phyloP scores from a whole-genome alignment of 2,329 filamentous ascomycete genomes.

The Emydomyces testavorans region DNA sequence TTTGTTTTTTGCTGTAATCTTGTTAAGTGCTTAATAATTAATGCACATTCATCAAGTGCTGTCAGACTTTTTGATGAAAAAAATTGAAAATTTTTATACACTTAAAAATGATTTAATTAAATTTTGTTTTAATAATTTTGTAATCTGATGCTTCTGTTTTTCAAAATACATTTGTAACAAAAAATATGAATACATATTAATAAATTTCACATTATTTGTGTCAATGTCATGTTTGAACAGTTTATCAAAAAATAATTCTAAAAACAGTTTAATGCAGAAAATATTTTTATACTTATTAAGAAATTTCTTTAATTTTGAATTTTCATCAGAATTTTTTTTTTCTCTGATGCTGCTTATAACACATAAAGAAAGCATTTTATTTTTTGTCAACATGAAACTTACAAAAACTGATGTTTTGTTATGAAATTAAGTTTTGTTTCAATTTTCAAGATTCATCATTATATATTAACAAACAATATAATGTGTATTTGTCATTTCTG shows the following conservation, averaged over 20 bases:
- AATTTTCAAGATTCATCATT: background rate
- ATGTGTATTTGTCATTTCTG: background rate
- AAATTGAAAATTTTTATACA: constrained; percentile 1
- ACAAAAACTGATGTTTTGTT: background rate
- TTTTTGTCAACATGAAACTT: background rate
- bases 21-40: background rate
- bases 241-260: background rate
- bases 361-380: background rate
- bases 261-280: background rate
- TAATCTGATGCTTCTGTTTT: constrained; percentile 3
- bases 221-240: background rate
- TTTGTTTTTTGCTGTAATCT: background rate
- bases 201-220: background rate
- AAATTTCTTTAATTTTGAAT: too few species aligned
- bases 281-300: background rate
- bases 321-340: background rate
- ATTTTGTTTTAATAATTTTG: background rate
- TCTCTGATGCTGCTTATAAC: background rate
- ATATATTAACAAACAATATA: background rate
- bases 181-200: background rate
- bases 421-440: background rate
- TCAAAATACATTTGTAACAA: background rate
- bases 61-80: background rate
- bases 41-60: background rate
- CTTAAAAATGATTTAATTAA: background rate